Percentiles rank a stretch among this genome's conserved stretches.
Evolutionary conservation across 2,329 filamentous ascomycete species (phyloP).

Genomic region (Trichoderma guizhouense): DNA sequence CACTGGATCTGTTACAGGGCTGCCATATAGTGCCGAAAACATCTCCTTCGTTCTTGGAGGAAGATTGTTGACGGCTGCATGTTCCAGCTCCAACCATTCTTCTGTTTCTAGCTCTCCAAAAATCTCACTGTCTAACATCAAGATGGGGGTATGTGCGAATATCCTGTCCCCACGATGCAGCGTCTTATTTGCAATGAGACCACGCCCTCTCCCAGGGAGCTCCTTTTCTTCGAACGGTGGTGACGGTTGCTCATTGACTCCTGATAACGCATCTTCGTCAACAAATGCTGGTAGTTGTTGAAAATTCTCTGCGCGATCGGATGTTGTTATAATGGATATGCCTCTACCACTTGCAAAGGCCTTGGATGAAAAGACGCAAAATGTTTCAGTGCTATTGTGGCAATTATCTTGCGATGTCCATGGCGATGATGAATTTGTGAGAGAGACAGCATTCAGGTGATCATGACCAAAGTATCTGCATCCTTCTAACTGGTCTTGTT

Average conservation of each 20-base stretch:
- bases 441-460: background rate
- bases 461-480: background rate
- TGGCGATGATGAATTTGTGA: background rate
- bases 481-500: background rate
- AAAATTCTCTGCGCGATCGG: conserved; percentile 31
- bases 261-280: conserved; percentile 18
- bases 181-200: conserved; percentile 26
- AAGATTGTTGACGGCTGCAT: conserved; percentile 14
- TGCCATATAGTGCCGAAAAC: conserved; percentile 19
- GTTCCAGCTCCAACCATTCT: background rate
- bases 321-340: conserved; percentile 38
- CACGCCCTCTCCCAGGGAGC: conserved; percentile 26
- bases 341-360: conserved; percentile 37
- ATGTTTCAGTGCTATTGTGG: background rate
- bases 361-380: conserved; percentile 37
- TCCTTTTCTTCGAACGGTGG: conserved; percentile 24
- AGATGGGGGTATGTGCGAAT: conserved; percentile 20
- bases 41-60: background rate
- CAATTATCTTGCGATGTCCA: background rate
- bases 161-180: conserved; percentile 24
- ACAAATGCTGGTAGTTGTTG: conserved; percentile 30
- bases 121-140: conserved; percentile 13
- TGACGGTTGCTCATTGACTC: conserved; percentile 3
- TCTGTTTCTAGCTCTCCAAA: background rate
- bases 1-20: background rate